Evolutionary conservation across 108 stramenopile species (phyloP).

Genomic region (Stephanodiscus minutulus): DNA sequence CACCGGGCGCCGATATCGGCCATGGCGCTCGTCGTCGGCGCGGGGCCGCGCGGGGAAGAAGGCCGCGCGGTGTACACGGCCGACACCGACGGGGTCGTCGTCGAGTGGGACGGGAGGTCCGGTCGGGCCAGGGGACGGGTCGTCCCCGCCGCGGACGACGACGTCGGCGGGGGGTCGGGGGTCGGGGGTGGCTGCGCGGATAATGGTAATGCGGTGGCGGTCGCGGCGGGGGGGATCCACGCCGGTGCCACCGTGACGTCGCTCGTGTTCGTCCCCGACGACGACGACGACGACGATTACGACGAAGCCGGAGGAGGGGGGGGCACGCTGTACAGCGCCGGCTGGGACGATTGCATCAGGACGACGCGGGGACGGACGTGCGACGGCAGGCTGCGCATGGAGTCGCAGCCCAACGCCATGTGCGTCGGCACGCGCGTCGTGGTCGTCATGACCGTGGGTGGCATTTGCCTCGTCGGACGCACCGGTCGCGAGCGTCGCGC

Average conservation of each 20-base stretch:
- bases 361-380: slow-evolving; percentile 39
- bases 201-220: neutral
- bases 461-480: too few species aligned
- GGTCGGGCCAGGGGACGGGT: slow-evolving; percentile 42
- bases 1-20: slow-evolving; percentile 86
- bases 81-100: slow-evolving; percentile 89
- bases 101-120: slow-evolving; percentile 77
- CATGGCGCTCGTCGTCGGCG: slow-evolving; percentile 69
- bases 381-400: slow-evolving; percentile 52
- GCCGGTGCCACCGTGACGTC: slow-evolving; percentile 72
- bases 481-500: too few species aligned
- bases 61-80: slow-evolving; percentile 85
- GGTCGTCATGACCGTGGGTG: slow-evolving; percentile 81
- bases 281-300: too few species aligned
- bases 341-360: slow-evolving; percentile 92
- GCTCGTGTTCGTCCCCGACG: slow-evolving; percentile 38
- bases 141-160: slow-evolving; percentile 15
- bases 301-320: too few species aligned
- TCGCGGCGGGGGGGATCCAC: slow-evolving; percentile 65
- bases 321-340: slow-evolving; percentile 69
- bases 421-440: slow-evolving; percentile 65
- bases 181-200: neutral
- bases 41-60: too few species aligned
- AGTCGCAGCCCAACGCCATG: slow-evolving; percentile 87
- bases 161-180: slow-evolving; percentile 8